A percentile compares a stretch with the other conserved stretches of the same genome.
Conservation (phyloP, 2,329 filamentous ascomycete species). For the Xylaria sp. region DNA sequence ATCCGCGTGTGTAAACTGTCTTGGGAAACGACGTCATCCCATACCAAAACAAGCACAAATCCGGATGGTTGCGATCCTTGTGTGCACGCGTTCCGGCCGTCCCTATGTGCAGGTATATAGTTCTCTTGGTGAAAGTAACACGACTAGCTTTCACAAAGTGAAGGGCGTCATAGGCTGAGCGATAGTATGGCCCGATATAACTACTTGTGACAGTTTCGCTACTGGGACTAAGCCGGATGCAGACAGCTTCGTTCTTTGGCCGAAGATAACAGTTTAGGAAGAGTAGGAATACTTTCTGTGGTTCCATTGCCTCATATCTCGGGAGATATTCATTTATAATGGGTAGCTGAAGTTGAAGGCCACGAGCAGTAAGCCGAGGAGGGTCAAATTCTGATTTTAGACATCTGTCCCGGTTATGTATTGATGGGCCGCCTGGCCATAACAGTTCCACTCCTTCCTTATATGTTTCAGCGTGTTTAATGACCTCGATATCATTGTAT, state of each 20-base stretch:
- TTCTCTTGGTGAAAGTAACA: neutral
- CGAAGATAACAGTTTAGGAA: neutral
- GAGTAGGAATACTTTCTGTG: neutral
- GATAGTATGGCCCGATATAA: neutral
- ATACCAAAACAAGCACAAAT: neutral
- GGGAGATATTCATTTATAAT: neutral
- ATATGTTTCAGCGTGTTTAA: neutral
- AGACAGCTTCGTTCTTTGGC: neutral
- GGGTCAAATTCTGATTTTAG: neutral
- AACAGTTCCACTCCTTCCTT: neutral
- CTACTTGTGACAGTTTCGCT: neutral
- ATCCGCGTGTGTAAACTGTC: neutral
- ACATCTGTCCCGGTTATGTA: neutral
- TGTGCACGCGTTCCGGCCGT: neutral
- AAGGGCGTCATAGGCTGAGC: neutral
- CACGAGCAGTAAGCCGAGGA: neutral
- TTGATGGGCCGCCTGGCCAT: neutral
- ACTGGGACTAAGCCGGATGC: neutral
- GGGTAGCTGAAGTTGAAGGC: neutral
- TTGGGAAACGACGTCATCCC: neutral
- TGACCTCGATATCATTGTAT: neutral
- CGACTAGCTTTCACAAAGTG: neutral
- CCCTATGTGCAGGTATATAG: neutral
- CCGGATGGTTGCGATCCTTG: neutral
- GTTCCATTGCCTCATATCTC: neutral